phyloP scores from a whole-genome alignment of 108 stramenopile species.

The Pelagomonas calceolata region DNA sequence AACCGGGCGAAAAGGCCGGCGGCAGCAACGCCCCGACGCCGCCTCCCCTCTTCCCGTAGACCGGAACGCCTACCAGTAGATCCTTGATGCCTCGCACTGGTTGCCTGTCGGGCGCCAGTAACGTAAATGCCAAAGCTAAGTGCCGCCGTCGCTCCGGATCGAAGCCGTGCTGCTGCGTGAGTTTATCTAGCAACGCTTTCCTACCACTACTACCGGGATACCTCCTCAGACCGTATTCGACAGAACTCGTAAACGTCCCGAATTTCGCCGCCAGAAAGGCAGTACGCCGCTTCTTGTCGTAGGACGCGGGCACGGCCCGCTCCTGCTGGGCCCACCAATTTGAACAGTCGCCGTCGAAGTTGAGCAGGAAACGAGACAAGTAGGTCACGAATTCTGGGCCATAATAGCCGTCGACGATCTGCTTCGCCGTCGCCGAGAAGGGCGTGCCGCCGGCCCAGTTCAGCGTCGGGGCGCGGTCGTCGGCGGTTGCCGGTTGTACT shows the following conservation, averaged over 20 bases:
- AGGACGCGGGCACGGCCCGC: conserved; percentile 2
- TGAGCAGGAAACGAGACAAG: conserved; percentile 31
- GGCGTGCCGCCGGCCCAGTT: too few relatives aligned
- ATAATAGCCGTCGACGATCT: too few relatives aligned
- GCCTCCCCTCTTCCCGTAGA: neutral
- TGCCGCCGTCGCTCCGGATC: neutral
- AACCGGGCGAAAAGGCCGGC: neutral
- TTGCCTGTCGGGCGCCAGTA: neutral
- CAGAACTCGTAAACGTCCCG: conserved; percentile 5
- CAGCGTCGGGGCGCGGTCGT: too few relatives aligned
- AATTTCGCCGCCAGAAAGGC: conserved; percentile 6
- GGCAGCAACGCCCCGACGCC: neutral
- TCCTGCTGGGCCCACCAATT: conserved; percentile 14
- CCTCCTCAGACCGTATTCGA: neutral
- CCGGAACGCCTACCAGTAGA: neutral
- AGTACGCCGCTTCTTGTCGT: conserved; percentile 5
- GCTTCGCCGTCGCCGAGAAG: too few relatives aligned
- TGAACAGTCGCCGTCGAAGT: conserved; percentile 24
- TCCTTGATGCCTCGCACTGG: neutral
- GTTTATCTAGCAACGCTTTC: neutral
- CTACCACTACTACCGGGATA: neutral
- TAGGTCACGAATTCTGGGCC: conserved; percentile 25
- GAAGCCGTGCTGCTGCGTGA: neutral
- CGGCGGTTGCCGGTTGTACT: too few relatives aligned
- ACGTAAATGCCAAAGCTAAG: neutral